Conservation (phyloP, 345 rosid species). For the Excoecaria cochinchinensis region DNA sequence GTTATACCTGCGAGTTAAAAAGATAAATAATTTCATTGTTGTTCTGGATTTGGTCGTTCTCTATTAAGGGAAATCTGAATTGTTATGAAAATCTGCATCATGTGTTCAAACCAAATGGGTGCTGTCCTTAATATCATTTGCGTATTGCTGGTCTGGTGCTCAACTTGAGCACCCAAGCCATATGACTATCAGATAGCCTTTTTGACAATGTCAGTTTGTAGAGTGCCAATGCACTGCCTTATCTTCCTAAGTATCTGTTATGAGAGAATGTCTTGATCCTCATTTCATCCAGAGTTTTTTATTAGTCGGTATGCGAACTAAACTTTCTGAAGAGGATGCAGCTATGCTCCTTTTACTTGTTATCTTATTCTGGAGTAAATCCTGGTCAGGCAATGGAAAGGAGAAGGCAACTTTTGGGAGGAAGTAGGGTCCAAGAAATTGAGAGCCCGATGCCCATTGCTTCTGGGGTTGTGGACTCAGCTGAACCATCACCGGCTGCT, state of each 20-base stretch:
- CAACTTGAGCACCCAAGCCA: not conserved
- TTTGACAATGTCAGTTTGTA: not conserved
- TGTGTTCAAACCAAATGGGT: not conserved
- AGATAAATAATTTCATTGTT: not conserved
- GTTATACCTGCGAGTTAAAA: no score
- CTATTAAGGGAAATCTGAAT: no score
- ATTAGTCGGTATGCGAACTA: not conserved
- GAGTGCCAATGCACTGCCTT: not conserved
- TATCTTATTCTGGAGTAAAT: not conserved
- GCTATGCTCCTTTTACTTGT: not conserved
- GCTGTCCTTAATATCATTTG: not conserved
- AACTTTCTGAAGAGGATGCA: not conserved
- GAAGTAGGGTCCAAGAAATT: constrained; percentile 40
- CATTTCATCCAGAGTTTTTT: not conserved
- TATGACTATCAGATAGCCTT: not conserved
- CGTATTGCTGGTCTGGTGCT: not conserved
- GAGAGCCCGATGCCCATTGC: constrained; percentile 40
- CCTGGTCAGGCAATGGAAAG: constrained; percentile 68
- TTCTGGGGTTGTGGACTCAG: constrained; percentile 36
- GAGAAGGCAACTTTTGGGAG: constrained; percentile 58
- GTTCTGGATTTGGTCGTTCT: not conserved
- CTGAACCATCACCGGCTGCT: constrained; percentile 30
- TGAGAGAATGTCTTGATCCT: not conserved
- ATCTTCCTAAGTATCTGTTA: not conserved
- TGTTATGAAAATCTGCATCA: not conserved